Evolutionary conservation across 2,329 filamentous ascomycete species (phyloP).

Genomic region (Lachnellula cervina): DNA sequence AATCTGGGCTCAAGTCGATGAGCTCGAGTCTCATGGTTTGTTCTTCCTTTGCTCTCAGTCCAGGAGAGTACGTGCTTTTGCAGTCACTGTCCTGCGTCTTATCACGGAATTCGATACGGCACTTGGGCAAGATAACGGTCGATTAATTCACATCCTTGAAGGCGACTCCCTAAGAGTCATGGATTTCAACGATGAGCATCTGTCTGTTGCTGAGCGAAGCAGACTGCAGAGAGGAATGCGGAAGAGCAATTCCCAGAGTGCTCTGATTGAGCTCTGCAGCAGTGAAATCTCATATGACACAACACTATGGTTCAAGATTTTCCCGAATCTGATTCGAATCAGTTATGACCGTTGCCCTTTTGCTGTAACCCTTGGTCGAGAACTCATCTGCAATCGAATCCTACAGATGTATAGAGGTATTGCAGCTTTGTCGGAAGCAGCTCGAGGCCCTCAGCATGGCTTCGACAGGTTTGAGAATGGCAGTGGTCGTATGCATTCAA

Average conservation of each 20-base stretch:
- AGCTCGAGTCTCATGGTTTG: conserved; percentile 91
- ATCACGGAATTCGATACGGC: conserved; percentile 92
- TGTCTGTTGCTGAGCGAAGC: conserved; percentile 88
- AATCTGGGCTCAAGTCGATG: conserved; percentile 89
- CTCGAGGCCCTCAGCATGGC: conserved; percentile 59
- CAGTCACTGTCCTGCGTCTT: conserved; percentile 84
- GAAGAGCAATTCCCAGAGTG: conserved; percentile 76
- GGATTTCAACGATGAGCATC: conserved; percentile 85
- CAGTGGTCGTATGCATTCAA: conserved; percentile 40
- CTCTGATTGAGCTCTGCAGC: conserved; percentile 87
- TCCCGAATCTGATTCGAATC: conserved; percentile 88
- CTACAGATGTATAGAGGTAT: conserved; percentile 90
- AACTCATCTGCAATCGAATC: conserved; percentile 87
- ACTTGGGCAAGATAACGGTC: conserved; percentile 66
- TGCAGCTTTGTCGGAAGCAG: conserved; percentile 69
- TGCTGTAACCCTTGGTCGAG: conserved; percentile 82
- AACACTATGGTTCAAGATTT: conserved; percentile 96
- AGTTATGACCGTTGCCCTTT: conserved; percentile 89
- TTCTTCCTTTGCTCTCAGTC: conserved; percentile 98
- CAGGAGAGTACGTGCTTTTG: conserved; percentile 79
- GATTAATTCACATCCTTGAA: conserved; percentile 89
- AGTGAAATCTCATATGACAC: conserved; percentile 94
- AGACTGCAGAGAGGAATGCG: conserved; percentile 85
- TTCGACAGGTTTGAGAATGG: conserved; percentile 44
- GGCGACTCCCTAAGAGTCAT: conserved; percentile 84